Conservation (phyloP, 257 asterid species). For the Coffea canephora region DNA sequence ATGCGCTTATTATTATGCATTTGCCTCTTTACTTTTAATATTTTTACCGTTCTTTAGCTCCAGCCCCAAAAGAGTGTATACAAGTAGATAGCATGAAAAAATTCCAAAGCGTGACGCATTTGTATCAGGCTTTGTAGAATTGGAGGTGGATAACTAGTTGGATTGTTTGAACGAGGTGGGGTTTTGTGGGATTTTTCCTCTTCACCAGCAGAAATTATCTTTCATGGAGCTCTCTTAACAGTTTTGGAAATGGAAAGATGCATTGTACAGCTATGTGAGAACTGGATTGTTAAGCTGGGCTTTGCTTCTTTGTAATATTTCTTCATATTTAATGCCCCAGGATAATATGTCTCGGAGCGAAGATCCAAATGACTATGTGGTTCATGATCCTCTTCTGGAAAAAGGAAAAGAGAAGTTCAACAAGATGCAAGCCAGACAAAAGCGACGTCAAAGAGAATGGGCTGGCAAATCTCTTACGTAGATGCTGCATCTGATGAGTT, state of each 20-base stretch:
- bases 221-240: neutral
- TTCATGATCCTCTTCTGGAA: constrained; percentile 93
- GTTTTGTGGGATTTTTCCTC: too few species aligned
- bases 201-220: neutral
- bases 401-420: constrained; percentile 97
- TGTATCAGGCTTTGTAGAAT: neutral
- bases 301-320: constrained; percentile 3
- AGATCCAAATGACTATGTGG: constrained; percentile 84
- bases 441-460: constrained; percentile 88
- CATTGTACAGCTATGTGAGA: neutral
- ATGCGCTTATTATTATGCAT: too few species aligned
- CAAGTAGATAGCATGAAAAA: too few species aligned
- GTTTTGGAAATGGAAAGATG: neutral
- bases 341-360: constrained; percentile 82
- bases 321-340: constrained; percentile 36
- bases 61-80: too few species aligned
- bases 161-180: neutral
- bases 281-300: neutral
- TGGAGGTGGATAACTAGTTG: neutral
- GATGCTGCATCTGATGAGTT: constrained; percentile 10
- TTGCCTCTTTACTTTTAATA: neutral
- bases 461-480: constrained; percentile 88
- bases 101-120: neutral
- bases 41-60: neutral
- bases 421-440: constrained; percentile 82